A percentile compares a stretch with the other conserved stretches of the same genome.
phyloP scores from a whole-genome alignment of 2,329 filamentous ascomycete species.

The Salinomyces thailandicus region DNA sequence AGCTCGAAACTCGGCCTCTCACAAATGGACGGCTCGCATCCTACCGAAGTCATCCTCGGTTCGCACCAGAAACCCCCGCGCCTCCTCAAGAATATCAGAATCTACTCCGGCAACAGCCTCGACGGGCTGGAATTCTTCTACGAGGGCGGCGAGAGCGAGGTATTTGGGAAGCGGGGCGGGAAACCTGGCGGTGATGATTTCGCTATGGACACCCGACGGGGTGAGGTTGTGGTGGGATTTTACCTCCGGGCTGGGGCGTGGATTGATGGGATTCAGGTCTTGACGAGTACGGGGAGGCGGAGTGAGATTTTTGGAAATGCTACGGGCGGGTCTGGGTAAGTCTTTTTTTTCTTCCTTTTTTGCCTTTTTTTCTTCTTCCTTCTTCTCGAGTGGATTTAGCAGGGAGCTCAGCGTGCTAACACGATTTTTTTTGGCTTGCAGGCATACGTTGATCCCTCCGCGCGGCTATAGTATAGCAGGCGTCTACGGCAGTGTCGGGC shows the following conservation, averaged over 20 bases:
- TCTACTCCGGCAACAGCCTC: conserved; percentile 67
- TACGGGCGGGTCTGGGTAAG: conserved; percentile 71
- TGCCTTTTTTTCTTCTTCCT: not conserved
- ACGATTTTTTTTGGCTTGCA: too few relatives aligned
- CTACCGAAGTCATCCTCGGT: conserved; percentile 62
- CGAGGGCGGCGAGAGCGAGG: conserved; percentile 70
- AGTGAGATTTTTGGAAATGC: conserved; percentile 78
- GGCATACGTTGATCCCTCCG: conserved; percentile 79
- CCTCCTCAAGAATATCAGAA: conserved; percentile 60
- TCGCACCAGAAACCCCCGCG: conserved; percentile 50
- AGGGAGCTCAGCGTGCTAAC: too few relatives aligned
- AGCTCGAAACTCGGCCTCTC: conserved; percentile 65
- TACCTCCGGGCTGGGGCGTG: conserved; percentile 67
- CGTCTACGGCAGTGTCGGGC: conserved; percentile 67
- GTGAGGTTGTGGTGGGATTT: conserved; percentile 83
- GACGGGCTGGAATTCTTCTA: conserved; percentile 90
- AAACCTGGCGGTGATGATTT: conserved; percentile 63
- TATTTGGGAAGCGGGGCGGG: conserved; percentile 75
- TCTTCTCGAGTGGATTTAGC: conserved; percentile 7
- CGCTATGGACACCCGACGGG: conserved; percentile 69
- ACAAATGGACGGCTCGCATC: conserved; percentile 57
- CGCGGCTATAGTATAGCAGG: conserved; percentile 82
- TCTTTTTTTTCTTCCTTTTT: conserved; percentile 20
- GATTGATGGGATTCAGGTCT: conserved; percentile 80
- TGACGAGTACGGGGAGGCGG: conserved; percentile 79